A percentile compares a stretch with the other conserved stretches of the same genome.
These are phyloP conservation scores for Pseudopithomyces maydicus DNA, from an alignment of 2,329 filamentous ascomycete genomes.

Conservation along the genomic window DNA sequence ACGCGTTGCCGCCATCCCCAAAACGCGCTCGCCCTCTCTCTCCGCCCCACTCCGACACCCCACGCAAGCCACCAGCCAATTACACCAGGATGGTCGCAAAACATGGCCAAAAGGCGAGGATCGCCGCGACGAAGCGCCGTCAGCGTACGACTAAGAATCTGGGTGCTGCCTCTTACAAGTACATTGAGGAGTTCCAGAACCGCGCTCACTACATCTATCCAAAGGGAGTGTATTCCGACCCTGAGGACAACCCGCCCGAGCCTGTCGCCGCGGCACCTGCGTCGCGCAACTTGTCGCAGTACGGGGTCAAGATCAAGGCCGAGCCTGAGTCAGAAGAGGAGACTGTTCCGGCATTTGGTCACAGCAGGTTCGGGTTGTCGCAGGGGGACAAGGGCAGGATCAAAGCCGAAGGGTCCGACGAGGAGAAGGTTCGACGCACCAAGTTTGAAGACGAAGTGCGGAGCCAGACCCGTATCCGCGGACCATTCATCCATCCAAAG, in stretches of 20 bases:
- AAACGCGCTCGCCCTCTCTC: background rate
- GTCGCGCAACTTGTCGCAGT: background rate
- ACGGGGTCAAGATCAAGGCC: too few species aligned
- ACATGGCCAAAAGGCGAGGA: background rate
- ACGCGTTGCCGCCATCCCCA: slow-evolving; percentile 1
- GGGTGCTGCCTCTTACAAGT: background rate
- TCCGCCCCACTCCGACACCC: background rate
- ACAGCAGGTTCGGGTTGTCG: too few species aligned
- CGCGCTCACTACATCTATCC: background rate
- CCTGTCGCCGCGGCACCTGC: background rate
- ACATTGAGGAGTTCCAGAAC: background rate
- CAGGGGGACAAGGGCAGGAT: too few species aligned
- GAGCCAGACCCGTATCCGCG: too few species aligned
- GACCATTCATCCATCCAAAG: background rate
- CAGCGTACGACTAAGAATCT: background rate
- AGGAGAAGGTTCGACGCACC: background rate
- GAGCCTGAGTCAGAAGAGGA: background rate
- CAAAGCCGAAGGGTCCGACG: too few species aligned
- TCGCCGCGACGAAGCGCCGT: background rate
- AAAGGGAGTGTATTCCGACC: background rate
- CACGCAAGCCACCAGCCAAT: background rate
- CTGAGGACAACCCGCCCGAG: background rate
- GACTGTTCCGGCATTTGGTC: too few species aligned
- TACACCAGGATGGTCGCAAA: background rate
- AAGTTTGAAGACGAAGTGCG: too few species aligned